Base-by-base conservation (phyloP, 2,329 filamentous ascomycete species). In the Neonectria coccinea region DNA sequence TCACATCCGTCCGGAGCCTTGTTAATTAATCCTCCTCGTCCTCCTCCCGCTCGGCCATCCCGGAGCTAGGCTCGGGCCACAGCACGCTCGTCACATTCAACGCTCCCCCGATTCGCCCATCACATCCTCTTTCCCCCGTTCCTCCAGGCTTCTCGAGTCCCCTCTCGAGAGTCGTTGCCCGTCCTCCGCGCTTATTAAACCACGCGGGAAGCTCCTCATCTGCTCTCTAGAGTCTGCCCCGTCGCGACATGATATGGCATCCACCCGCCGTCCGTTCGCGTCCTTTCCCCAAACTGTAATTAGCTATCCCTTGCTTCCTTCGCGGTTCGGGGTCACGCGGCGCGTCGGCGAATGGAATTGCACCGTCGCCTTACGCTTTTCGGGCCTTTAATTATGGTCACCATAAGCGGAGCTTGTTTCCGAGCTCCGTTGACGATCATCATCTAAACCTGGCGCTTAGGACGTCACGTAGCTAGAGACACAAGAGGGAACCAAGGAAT, bases 141-240 rank as follows among this genome's bases (percentile, higher is more conserved):
- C 27, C n/a, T 31, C 27, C 27, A 20, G 6, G 45, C 27, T 33
- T 51, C 29, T n/a, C 16, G 8, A 42, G 14, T 20, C 29, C 41
- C 31, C 16, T 18, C 25, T 29, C 5, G 10, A 11, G 10, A 31
- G 11, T 50, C 51, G 25, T 62, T 62, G 44, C 52, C 52, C 60
- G 41, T 51, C 56, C 56, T 72, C 55, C 67, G 70, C 70, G 70
- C 70, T 73, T 73, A 72, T 73, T 73, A 72, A 56, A 41, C 39
- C 27, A 41, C 45, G 31, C 16, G 16, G 44, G 48, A 20, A 4
- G n/a, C 20, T 41, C n/a, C 31, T 14, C 27, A 18, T 27, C 12
- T 16, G 22, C 59, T 41, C 29, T 50, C 14, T 10, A 6, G 39
- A 18, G 10, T 25, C 42, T 45, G 33, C 18, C 18, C 18, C 50